A percentile compares a stretch with the other conserved stretches of the same genome.
Conservation (phyloP, 2,329 filamentous ascomycete species). For the Aspergillus tubingensis region DNA sequence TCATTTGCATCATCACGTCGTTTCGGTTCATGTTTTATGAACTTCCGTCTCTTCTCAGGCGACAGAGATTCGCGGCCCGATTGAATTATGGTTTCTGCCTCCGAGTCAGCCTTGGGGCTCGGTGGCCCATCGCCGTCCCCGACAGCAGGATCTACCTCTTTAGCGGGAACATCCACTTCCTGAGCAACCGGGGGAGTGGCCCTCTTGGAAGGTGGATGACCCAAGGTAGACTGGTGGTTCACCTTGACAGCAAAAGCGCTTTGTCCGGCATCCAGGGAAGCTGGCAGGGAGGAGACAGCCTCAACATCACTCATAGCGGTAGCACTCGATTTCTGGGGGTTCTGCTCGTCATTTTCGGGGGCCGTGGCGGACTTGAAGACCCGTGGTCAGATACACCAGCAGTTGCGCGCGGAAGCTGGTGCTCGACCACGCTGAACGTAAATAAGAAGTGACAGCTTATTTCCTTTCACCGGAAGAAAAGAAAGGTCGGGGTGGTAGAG, state of each 20-base stretch:
- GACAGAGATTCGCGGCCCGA: slow-evolving; percentile 48
- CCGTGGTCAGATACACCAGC: slow-evolving; percentile 38
- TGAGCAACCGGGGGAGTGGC: slow-evolving; percentile 21
- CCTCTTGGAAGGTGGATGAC: slow-evolving; percentile 27
- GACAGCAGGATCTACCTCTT: slow-evolving; percentile 28
- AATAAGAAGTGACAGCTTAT: background rate
- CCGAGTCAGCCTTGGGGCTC: slow-evolving; percentile 49
- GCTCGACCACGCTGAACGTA: slow-evolving; percentile 27
- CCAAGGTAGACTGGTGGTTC: slow-evolving; percentile 29
- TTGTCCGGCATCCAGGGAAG: slow-evolving; percentile 39
- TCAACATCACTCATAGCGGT: slow-evolving; percentile 53
- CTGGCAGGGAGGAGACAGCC: slow-evolving; percentile 40
- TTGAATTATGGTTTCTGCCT: slow-evolving; percentile 53
- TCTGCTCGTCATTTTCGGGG: slow-evolving; percentile 49
- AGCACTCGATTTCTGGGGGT: slow-evolving; percentile 42
- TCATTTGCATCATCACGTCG: slow-evolving; percentile 31
- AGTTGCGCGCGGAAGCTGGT: slow-evolving; percentile 36
- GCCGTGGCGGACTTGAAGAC: slow-evolving; percentile 38
- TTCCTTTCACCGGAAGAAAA: background rate
- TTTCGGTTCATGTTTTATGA: slow-evolving; percentile 41
- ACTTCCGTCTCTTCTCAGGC: slow-evolving; percentile 49
- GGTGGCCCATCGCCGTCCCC: slow-evolving; percentile 37
- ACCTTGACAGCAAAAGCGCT: slow-evolving; percentile 36
- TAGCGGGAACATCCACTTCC: slow-evolving; percentile 26
- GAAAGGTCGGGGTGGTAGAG: background rate